Evolutionary conservation across 768 basidiomycete species (phyloP).

Genomic region (Mycena olivaceomarginata): DNA sequence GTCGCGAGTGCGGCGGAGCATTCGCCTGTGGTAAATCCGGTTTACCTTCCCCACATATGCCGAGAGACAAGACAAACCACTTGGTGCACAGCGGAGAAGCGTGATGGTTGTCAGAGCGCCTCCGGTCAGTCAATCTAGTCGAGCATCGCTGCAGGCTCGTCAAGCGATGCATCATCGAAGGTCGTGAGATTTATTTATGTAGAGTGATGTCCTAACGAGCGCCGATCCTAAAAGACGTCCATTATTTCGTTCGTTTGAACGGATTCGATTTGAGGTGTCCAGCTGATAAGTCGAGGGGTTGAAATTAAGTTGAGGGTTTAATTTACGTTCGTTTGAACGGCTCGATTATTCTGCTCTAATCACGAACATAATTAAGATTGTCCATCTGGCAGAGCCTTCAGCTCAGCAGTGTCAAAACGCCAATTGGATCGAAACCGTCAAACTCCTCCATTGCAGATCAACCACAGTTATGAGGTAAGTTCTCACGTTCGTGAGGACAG

Average conservation of each 20-base stretch:
- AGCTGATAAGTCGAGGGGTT: not conserved
- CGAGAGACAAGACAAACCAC: not conserved
- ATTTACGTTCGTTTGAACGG: no score
- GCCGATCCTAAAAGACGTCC: no score
- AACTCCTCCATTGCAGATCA: no score
- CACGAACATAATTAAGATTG: no score
- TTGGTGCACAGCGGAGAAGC: not conserved
- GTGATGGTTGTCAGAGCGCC: slow-evolving; percentile 6
- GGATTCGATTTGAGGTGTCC: not conserved
- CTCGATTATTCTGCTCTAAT: no score
- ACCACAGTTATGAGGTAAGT: no score
- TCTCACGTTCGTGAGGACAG: no score
- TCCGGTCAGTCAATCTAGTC: not conserved
- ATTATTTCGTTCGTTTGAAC: not conserved
- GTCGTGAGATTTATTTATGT: not conserved
- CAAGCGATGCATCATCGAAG: not conserved
- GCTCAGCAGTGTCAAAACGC: no score
- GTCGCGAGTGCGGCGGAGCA: not conserved
- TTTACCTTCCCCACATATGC: not conserved
- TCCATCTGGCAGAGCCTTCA: no score
- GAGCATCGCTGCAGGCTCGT: not conserved
- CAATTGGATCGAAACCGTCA: no score
- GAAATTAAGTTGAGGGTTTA: no score
- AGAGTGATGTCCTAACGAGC: not conserved
- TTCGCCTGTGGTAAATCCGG: not conserved